A percentile compares a stretch with the other conserved stretches of the same genome.
phyloP scores from a whole-genome alignment of 2,329 filamentous ascomycete genomes.

The Xylariaceae sp. region DNA sequence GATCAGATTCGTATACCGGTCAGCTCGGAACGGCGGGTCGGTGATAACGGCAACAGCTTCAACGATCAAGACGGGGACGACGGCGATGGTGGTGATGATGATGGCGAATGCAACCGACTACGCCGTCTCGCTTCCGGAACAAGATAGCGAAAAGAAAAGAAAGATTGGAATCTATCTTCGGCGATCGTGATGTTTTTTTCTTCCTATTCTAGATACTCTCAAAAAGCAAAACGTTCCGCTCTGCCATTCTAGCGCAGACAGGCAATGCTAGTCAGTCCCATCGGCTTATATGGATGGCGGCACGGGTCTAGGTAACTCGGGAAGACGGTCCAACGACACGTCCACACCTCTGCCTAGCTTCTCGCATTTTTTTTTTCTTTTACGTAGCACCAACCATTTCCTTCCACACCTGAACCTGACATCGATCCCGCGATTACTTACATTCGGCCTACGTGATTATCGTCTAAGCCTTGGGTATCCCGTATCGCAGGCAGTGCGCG shows the following conservation, averaged over 20 bases:
- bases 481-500: neutral
- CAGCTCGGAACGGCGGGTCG: neutral
- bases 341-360: neutral
- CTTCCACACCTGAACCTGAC: slow-evolving; percentile 8
- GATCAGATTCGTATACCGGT: slow-evolving; percentile 1
- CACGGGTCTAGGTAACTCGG: slow-evolving; percentile 3
- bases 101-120: too few relatives aligned
- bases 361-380: neutral
- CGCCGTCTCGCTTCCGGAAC: too few relatives aligned
- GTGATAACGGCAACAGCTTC: neutral
- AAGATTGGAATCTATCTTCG: neutral
- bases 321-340: slow-evolving; percentile 19
- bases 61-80: neutral
- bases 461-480: neutral
- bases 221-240: too few relatives aligned
- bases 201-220: neutral
- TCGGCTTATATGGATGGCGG: neutral
- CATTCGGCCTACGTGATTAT: slow-evolving; percentile 1
- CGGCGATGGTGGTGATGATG: too few relatives aligned
- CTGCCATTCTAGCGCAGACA: too few relatives aligned
- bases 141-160: neutral
- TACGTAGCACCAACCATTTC: slow-evolving; percentile 18
- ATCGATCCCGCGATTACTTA: neutral
- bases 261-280: neutral
- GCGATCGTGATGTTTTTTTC: too few relatives aligned